Percentiles rank a stretch among this genome's conserved stretches.
phyloP scores from a whole-genome alignment of 2,329 filamentous ascomycete species.

The Beauveria sp. region DNA sequence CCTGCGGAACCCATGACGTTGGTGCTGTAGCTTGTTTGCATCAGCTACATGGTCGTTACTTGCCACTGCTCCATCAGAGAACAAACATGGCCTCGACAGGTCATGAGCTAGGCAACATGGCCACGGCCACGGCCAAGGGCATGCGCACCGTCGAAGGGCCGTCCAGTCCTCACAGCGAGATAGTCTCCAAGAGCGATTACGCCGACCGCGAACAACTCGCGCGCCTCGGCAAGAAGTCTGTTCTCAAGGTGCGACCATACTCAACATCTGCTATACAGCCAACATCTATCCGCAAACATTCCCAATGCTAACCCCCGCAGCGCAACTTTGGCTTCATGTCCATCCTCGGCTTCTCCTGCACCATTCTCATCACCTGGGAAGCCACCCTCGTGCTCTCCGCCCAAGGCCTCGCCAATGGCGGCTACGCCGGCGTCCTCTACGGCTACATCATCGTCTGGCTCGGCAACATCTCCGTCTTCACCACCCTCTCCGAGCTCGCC shows the following conservation, averaged over 20 bases:
- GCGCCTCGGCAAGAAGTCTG: slow-evolving; percentile 12
- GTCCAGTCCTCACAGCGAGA: not conserved
- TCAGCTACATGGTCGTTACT: not conserved
- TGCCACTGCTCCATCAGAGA: not conserved
- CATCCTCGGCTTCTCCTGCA: slow-evolving; percentile 39
- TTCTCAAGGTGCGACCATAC: slow-evolving; percentile 7
- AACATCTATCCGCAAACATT: not conserved
- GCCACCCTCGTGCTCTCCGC: slow-evolving; percentile 19
- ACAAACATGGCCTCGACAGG: not conserved
- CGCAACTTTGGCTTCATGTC: slow-evolving; percentile 37
- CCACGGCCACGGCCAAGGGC: slow-evolving; percentile 1
- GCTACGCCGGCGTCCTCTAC: slow-evolving; percentile 42
- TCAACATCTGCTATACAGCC: not conserved
- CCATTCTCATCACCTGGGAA: slow-evolving; percentile 43
- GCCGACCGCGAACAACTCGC: slow-evolving; percentile 5
- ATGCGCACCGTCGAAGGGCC: not conserved
- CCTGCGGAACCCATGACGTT: not conserved
- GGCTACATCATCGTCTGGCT: slow-evolving; percentile 38
- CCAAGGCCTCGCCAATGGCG: slow-evolving; percentile 32
- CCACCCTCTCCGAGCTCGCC: slow-evolving; percentile 25
- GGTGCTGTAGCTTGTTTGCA: not conserved
- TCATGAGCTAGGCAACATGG: slow-evolving; percentile 9
- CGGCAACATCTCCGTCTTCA: slow-evolving; percentile 31
- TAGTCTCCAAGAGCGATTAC: not conserved
- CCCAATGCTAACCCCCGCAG: slow-evolving; percentile 14